Percentiles rank a stretch among this genome's conserved stretches.
Conservation (phyloP, 257 asterid species). For the Striga asiatica region DNA sequence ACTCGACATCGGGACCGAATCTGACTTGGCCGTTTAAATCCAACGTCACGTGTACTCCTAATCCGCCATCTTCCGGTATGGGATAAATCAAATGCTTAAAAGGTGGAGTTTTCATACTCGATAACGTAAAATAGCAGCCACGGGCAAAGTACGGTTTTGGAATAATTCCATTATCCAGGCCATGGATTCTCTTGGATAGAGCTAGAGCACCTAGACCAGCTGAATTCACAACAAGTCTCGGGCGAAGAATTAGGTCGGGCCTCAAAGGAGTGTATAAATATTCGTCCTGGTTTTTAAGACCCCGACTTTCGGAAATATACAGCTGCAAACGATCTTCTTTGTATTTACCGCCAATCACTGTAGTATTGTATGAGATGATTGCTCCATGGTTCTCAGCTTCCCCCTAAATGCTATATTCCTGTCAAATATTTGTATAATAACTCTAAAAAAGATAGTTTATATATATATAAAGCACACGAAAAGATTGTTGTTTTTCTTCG, state of each 20-base stretch:
- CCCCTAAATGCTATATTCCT: constrained; percentile 55
- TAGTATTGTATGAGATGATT: constrained; percentile 48
- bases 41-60: constrained; percentile 88
- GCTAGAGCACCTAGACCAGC: constrained; percentile 68
- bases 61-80: constrained; percentile 89
- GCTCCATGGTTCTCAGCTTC: constrained; percentile 82
- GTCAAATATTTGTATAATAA: constrained; percentile 36
- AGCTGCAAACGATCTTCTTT: constrained; percentile 38
- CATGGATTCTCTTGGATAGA: constrained; percentile 40
- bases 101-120: constrained; percentile 38
- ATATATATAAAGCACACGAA: no score
- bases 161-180: constrained; percentile 23
- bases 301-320: constrained; percentile 41
- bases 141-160: constrained; percentile 68
- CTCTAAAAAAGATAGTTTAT: constrained; percentile 29
- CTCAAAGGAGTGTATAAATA: constrained; percentile 25
- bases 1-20: constrained; percentile 91
- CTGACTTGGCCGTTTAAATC: constrained; percentile 77
- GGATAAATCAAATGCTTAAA: constrained; percentile 78
- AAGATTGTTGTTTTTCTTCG: no score
- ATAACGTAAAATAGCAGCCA: constrained; percentile 71
- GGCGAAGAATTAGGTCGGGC: constrained; percentile 61
- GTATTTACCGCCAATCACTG: constrained; percentile 56
- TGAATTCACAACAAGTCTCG: constrained; percentile 62
- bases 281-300: constrained; percentile 31